Evolutionary conservation across 2,329 filamentous ascomycete species (phyloP).

Genomic region (Pseudogymnoascus sp.): DNA sequence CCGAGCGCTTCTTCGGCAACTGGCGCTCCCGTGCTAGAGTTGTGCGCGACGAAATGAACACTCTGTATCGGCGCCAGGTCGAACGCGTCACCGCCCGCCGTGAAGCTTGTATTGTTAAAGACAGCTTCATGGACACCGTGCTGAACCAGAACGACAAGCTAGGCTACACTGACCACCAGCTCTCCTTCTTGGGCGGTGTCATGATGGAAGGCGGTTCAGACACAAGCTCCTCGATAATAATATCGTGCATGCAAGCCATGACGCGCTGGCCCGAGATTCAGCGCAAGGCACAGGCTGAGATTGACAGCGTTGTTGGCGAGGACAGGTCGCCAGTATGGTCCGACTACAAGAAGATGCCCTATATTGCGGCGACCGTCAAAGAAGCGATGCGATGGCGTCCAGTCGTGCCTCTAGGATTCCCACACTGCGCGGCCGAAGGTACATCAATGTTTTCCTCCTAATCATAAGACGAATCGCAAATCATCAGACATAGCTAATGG

Average conservation of each 20-base stretch:
- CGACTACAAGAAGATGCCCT: slow-evolving; percentile 36
- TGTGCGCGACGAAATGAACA: slow-evolving; percentile 34
- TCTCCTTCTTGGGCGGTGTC: slow-evolving; percentile 28
- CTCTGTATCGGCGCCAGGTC: slow-evolving; percentile 27
- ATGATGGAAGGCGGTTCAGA: slow-evolving; percentile 29
- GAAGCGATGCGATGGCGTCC: slow-evolving; percentile 40
- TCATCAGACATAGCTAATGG: not conserved
- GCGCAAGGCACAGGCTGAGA: slow-evolving; percentile 35
- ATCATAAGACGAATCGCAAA: not conserved
- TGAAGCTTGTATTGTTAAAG: slow-evolving; percentile 17
- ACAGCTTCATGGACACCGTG: slow-evolving; percentile 33
- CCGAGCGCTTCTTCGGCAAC: slow-evolving; percentile 33
- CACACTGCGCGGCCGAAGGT: slow-evolving; percentile 29
- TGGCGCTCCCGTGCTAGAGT: slow-evolving; percentile 31
- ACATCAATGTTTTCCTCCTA: not conserved
- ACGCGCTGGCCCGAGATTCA: slow-evolving; percentile 32
- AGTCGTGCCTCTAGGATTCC: slow-evolving; percentile 31
- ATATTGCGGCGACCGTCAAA: slow-evolving; percentile 37
- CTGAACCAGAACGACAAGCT: slow-evolving; percentile 31
- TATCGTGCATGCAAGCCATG: slow-evolving; percentile 31
- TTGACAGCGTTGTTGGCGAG: slow-evolving; percentile 40
- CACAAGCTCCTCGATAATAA: slow-evolving; percentile 28
- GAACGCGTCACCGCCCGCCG: slow-evolving; percentile 29
- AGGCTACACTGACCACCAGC: slow-evolving; percentile 25
- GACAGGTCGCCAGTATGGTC: slow-evolving; percentile 36